Conservation (phyloP, 805 yeast genomes). For the Schwanniomyces polymorphus region DNA sequence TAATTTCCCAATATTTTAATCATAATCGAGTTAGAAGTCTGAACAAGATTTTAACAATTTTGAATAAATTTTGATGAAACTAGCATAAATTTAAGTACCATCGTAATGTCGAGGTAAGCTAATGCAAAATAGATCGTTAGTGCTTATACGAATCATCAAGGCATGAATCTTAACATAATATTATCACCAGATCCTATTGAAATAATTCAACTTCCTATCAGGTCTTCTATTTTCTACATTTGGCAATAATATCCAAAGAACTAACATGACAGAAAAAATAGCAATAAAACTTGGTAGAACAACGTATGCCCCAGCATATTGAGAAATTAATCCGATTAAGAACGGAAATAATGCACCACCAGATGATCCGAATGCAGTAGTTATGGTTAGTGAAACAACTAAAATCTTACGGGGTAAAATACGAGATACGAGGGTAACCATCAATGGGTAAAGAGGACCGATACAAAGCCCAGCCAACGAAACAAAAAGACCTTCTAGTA, state of each 20-base stretch:
- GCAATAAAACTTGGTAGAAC: slow-evolving; percentile 48
- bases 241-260: slow-evolving; percentile 15
- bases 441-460: slow-evolving; percentile 64
- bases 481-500: slow-evolving; percentile 47
- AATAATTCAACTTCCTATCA: background rate
- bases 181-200: slow-evolving; percentile 11
- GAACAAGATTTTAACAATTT: no score
- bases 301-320: slow-evolving; percentile 46
- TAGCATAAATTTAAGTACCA: no score
- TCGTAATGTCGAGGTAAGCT: no score
- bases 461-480: slow-evolving; percentile 57
- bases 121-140: no score
- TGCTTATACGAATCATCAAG: no score
- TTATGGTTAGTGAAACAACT: slow-evolving; percentile 48
- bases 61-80: no score
- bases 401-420: slow-evolving; percentile 53
- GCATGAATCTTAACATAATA: no score
- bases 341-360: slow-evolving; percentile 60
- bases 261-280: slow-evolving; percentile 31
- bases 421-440: slow-evolving; percentile 44
- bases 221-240: slow-evolving; percentile 1
- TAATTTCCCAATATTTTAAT: no score
- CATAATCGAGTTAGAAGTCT: background rate
- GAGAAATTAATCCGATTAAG: slow-evolving; percentile 49
- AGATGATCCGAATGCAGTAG: slow-evolving; percentile 56